These are phyloP conservation scores for Dendrocalamus sinicus DNA, from an alignment of 176 grass and related monocot genomes.

Conservation along the genomic window DNA sequence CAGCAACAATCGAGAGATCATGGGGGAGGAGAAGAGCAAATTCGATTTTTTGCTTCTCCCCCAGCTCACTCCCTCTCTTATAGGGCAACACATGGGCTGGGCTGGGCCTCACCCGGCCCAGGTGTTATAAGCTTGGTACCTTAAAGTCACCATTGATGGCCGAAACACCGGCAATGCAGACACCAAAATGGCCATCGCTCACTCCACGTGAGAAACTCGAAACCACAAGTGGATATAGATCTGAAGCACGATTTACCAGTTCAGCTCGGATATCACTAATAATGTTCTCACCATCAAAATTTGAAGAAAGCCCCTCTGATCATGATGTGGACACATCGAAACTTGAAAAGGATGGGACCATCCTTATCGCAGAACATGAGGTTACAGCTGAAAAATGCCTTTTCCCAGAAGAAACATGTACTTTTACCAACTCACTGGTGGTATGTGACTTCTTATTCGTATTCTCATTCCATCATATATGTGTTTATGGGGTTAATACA, in stretches of 20 bases:
- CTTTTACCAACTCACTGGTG: conserved; percentile 24
- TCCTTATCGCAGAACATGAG: conserved; percentile 24
- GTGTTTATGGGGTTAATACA: conserved; percentile 8
- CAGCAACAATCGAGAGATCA: too few relatives aligned
- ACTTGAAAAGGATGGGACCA: conserved; percentile 15
- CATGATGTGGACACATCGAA: conserved; percentile 26
- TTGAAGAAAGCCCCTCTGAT: conserved; percentile 42
- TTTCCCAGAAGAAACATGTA: conserved; percentile 48
- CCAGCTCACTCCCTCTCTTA: too few relatives aligned
- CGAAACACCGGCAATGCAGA: conserved; percentile 66
- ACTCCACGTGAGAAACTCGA: conserved; percentile 59
- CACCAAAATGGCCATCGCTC: conserved; percentile 70
- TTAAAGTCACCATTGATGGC: conserved; percentile 45
- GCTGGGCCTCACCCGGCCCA: too few relatives aligned
- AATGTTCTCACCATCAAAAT: conserved; percentile 62
- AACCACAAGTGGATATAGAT: conserved; percentile 43
- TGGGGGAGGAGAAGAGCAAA: too few relatives aligned
- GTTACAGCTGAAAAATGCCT: conserved; percentile 41
- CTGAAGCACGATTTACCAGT: conserved; percentile 65
- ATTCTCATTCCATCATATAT: conserved; percentile 11
- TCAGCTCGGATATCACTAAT: conserved; percentile 79
- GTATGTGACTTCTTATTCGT: conserved; percentile 40
- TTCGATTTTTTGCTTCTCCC: too few relatives aligned
- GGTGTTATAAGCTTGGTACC: not conserved
- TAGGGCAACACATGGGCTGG: too few relatives aligned